These are phyloP conservation scores for Logfia minima DNA, from an alignment of 129 eudicot species.

Conservation along the genomic window DNA sequence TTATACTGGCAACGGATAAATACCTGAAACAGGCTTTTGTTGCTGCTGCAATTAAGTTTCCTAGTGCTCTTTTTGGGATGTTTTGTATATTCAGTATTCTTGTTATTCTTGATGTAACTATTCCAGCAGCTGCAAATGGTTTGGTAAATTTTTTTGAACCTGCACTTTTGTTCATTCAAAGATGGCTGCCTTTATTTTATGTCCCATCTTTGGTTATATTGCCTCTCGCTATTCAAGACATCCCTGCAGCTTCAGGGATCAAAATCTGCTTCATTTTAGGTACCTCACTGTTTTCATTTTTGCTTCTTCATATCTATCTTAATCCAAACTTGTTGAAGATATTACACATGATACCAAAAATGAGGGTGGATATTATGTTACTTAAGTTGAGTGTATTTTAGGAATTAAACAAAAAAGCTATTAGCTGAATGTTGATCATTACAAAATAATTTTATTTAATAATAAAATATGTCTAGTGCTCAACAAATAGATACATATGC, in stretches of 20 bases:
- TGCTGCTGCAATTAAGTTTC: constrained; percentile 89
- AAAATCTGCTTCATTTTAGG: constrained; percentile 80
- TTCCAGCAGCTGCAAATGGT: constrained; percentile 78
- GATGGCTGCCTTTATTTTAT: constrained; percentile 98
- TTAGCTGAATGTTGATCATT: neutral
- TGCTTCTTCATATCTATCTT: neutral
- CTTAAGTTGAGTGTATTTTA: constrained; percentile 3
- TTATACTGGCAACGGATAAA: constrained; percentile 80
- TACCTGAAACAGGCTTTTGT: constrained; percentile 78
- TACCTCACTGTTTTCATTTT: constrained; percentile 24
- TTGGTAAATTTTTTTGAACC: constrained; percentile 87
- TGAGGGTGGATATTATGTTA: neutral
- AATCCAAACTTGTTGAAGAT: constrained; percentile 8
- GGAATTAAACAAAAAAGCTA: neutral
- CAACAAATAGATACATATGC: neutral
- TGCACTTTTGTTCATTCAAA: constrained; percentile 85
- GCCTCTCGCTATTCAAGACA: constrained; percentile 89
- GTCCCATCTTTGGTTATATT: constrained; percentile 94
- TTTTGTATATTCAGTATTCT: constrained; percentile 83
- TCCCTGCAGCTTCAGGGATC: constrained; percentile 92
- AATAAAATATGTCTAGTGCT: neutral
- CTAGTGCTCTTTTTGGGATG: constrained; percentile 99
- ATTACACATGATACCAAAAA: neutral
- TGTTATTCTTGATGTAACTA: constrained; percentile 62
- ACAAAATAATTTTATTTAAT: neutral